phyloP scores from a whole-genome alignment of 257 asterid genomes.

The Capsicum rhomboideum region DNA sequence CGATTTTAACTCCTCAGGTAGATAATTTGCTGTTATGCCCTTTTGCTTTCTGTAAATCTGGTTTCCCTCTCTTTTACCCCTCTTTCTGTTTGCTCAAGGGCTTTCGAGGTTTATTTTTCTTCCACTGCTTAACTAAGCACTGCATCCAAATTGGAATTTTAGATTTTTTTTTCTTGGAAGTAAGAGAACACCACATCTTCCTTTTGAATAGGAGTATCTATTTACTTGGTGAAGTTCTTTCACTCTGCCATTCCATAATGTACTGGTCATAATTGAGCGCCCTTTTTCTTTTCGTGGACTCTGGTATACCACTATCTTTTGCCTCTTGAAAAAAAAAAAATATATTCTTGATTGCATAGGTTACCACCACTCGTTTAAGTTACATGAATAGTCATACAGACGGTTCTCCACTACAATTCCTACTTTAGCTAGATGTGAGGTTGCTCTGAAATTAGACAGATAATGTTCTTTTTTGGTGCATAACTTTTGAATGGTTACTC shows the following conservation, averaged over 20 bases:
- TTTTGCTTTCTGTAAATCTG: background rate
- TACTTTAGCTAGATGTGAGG: background rate
- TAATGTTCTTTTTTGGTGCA: background rate
- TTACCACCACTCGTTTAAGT: background rate
- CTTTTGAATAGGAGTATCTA: background rate
- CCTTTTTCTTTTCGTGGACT: background rate
- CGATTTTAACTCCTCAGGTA: constrained; percentile 95
- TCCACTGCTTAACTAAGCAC: background rate
- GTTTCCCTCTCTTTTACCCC: background rate
- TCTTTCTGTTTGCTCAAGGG: background rate
- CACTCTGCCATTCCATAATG: background rate
- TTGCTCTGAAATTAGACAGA: background rate
- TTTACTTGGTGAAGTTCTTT: background rate
- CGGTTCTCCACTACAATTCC: background rate
- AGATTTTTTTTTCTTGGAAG: background rate
- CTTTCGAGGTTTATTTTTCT: background rate
- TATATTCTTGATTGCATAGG: background rate
- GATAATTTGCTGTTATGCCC: background rate
- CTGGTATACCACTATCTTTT: background rate
- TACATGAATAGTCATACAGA: background rate
- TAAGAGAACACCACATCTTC: background rate
- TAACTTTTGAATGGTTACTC: background rate
- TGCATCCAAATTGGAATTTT: background rate
- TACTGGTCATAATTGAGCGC: background rate
- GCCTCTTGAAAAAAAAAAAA: background rate